phyloP scores from a whole-genome alignment of 768 basidiomycete genomes.

The Saitozyma sp. region DNA sequence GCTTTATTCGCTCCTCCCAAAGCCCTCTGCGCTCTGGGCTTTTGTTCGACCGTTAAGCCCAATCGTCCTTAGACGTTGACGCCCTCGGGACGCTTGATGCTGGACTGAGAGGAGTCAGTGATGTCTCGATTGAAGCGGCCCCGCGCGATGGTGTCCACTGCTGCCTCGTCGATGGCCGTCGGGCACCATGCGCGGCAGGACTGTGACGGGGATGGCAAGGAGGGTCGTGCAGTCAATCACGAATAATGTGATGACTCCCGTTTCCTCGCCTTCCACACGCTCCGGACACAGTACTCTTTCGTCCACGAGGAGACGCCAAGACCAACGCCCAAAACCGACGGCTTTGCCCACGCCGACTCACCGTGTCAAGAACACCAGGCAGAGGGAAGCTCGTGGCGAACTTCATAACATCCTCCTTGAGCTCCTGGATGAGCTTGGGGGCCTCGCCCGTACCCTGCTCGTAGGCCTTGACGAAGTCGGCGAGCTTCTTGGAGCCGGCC shows the following conservation, averaged over 20 bases:
- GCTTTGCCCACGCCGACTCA: slow-evolving; percentile 24
- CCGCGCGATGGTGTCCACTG: too few species aligned
- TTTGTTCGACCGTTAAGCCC: too few species aligned
- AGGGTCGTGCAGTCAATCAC: too few species aligned
- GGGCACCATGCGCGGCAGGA: too few species aligned
- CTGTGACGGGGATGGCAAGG: too few species aligned
- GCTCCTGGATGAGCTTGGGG: slow-evolving; percentile 66
- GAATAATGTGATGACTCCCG: too few species aligned
- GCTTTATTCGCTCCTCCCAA: neutral
- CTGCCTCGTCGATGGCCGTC: too few species aligned
- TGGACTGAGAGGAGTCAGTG: slow-evolving; percentile 17
- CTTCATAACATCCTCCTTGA: slow-evolving; percentile 71
- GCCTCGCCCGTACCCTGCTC: slow-evolving; percentile 57
- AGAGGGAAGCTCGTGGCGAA: slow-evolving; percentile 90
- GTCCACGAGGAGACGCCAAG: too few species aligned
- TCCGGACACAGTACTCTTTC: too few species aligned
- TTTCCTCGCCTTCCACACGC: too few species aligned
- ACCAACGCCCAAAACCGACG: neutral
- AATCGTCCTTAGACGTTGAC: slow-evolving; percentile 29
- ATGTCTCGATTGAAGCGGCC: too few species aligned
- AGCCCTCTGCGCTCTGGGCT: too few species aligned
- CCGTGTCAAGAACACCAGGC: slow-evolving; percentile 71
- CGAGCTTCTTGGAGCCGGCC: slow-evolving; percentile 88
- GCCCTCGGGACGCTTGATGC: slow-evolving; percentile 47
- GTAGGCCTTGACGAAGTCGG: slow-evolving; percentile 82